These are phyloP conservation scores for Trypanosoma cruzi DNA, from an alignment of 208 protist genomes.

Conservation along the genomic window DNA sequence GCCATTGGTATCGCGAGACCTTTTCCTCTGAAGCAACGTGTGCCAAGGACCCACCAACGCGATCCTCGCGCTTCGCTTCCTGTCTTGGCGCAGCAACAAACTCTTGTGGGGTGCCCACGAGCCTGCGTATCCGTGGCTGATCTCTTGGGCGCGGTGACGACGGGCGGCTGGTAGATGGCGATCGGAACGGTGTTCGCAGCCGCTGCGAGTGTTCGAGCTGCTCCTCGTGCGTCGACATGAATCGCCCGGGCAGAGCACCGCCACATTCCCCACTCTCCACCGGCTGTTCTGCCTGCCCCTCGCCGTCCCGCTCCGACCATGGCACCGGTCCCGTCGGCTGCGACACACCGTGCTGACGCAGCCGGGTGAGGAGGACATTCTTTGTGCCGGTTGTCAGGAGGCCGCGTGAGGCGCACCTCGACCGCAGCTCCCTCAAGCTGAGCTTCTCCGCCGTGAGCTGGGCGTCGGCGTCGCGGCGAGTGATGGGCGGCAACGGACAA, in stretches of 20 bases:
- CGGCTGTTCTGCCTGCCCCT: no score
- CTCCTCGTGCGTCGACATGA: conserved; percentile 9
- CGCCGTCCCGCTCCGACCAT: not conserved
- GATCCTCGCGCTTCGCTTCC: conserved; percentile 6
- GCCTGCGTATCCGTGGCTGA: not conserved
- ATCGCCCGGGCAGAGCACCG: not conserved
- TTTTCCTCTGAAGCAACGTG: conserved; percentile 3
- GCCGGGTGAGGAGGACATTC: conserved; percentile 29
- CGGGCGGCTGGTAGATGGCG: not conserved
- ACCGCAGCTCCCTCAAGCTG: conserved; percentile 35
- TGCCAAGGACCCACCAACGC: not conserved
- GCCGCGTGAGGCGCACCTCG: conserved; percentile 35
- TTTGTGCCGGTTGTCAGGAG: conserved; percentile 48
- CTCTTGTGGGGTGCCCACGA: conserved; percentile 32
- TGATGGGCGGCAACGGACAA: not conserved
- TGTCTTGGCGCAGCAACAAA: conserved; percentile 31
- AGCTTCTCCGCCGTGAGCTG: not conserved
- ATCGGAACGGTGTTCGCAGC: conserved; percentile 21
- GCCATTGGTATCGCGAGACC: conserved; percentile 34
- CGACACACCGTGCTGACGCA: conserved; percentile 6
- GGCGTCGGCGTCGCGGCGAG: not conserved
- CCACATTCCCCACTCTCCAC: no score
- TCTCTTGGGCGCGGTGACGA: not conserved
- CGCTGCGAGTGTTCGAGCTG: conserved; percentile 17
- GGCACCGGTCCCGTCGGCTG: not conserved